phyloP scores from a whole-genome alignment of 129 eudicot species.

The Escallonia rubra region DNA sequence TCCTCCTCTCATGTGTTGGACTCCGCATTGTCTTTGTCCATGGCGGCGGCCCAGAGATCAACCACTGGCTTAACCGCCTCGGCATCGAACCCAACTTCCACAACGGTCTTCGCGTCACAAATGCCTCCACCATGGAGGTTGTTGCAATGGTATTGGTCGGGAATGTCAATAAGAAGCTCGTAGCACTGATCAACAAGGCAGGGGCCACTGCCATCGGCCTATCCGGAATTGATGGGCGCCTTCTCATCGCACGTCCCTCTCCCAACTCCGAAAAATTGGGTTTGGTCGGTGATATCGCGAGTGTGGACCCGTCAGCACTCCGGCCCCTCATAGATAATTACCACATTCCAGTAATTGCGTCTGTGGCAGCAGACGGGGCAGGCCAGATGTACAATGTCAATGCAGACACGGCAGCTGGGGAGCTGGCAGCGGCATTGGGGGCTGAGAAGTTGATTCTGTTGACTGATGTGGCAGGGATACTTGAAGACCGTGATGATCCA shows the following conservation, averaged over 20 bases:
- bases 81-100: constrained; percentile 61
- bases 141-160: constrained; percentile 95
- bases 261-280: constrained; percentile 63
- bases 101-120: constrained; percentile 77
- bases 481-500: constrained; percentile 54
- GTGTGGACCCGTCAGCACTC: constrained; percentile 66
- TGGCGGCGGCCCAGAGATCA: constrained; percentile 97
- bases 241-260: constrained; percentile 70
- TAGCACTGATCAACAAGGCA: constrained; percentile 71
- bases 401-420: constrained; percentile 94
- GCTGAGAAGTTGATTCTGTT: constrained; percentile 87
- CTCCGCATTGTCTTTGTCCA: constrained; percentile 81
- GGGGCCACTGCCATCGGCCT: constrained; percentile 84
- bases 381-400: constrained; percentile 84
- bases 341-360: constrained; percentile 84
- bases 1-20: constrained; percentile 84
- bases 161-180: constrained; percentile 76
- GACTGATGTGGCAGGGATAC: constrained; percentile 86
- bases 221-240: constrained; percentile 80
- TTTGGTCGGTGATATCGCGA: constrained; percentile 78
- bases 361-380: constrained; percentile 73
- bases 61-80: constrained; percentile 62
- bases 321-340: constrained; percentile 53
- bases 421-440: constrained; percentile 78
- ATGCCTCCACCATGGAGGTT: constrained; percentile 83